phyloP scores from a whole-genome alignment of 2,329 filamentous ascomycete species.

The Paecilomyces sp. region DNA sequence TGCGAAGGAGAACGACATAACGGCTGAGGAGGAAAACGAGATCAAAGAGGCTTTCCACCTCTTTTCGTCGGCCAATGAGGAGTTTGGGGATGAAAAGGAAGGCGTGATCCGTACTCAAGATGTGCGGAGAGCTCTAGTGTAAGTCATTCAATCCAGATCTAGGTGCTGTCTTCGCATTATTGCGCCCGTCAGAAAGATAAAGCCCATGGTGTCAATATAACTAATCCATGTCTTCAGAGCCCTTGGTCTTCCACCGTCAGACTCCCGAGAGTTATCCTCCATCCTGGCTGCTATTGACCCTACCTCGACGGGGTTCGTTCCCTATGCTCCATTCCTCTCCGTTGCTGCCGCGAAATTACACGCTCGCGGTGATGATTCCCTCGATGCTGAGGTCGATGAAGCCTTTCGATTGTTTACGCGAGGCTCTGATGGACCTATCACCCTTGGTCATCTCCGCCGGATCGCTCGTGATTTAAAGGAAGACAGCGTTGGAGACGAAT shows the following conservation, averaged over 20 bases:
- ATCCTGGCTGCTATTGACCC: slow-evolving; percentile 80
- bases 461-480: slow-evolving; percentile 79
- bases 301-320: slow-evolving; percentile 66
- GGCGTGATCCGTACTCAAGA: slow-evolving; percentile 62
- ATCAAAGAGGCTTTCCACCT: slow-evolving; percentile 85
- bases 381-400: slow-evolving; percentile 66
- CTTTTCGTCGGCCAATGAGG: slow-evolving; percentile 55
- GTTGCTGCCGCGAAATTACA: slow-evolving; percentile 84
- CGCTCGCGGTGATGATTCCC: slow-evolving; percentile 44
- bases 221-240: slow-evolving; percentile 49
- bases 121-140: slow-evolving; percentile 68
- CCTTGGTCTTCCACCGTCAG: slow-evolving; percentile 64
- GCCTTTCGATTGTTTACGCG: slow-evolving; percentile 76
- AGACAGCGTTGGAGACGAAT: slow-evolving; percentile 65
- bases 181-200: background rate
- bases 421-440: slow-evolving; percentile 56
- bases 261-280: slow-evolving; percentile 61
- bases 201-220: background rate
- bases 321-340: slow-evolving; percentile 75
- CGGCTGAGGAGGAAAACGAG: slow-evolving; percentile 75
- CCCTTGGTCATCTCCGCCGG: slow-evolving; percentile 66
- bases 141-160: slow-evolving; percentile 23
- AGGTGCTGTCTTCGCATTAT: background rate
- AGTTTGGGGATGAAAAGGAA: slow-evolving; percentile 63
- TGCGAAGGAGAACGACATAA: slow-evolving; percentile 84